Evolutionary conservation across 1,139 yeast genomes (phyloP).

Genomic region (Debaryomyces robertsiae): DNA sequence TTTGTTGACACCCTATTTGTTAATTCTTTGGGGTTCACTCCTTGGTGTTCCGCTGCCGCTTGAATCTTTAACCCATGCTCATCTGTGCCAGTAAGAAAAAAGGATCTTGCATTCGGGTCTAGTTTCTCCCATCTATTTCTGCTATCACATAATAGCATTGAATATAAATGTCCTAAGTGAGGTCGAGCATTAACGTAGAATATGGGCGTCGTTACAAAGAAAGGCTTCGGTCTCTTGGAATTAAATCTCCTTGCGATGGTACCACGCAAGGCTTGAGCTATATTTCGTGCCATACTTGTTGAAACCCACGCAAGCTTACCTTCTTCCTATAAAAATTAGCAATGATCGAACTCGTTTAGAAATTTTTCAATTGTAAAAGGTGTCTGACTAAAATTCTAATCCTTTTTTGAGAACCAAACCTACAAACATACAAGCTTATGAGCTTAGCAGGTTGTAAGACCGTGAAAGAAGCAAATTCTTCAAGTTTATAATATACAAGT

Average conservation of each 20-base stretch:
- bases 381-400: no score
- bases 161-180: conserved; percentile 90
- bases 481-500: conserved; percentile 7
- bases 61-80: conserved; percentile 96
- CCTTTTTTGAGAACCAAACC: no score
- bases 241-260: conserved; percentile 8
- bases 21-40: conserved; percentile 59
- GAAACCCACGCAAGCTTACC: no score
- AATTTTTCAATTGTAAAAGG: no score
- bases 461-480: neutral
- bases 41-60: conserved; percentile 57
- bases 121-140: conserved; percentile 70
- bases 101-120: conserved; percentile 39
- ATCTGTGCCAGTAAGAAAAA: conserved; percentile 89
- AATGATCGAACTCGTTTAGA: no score
- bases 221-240: conserved; percentile 27
- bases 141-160: conserved; percentile 83
- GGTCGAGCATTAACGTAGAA: conserved; percentile 96
- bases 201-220: conserved; percentile 85
- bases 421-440: neutral
- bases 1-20: conserved; percentile 71
- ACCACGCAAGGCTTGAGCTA: neutral
- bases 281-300: neutral
- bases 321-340: no score
- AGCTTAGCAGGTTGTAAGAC: neutral